These are phyloP conservation scores for Malassezia japonica DNA, from an alignment of 1,284 basidiomycete genomes.

Conservation along the genomic window DNA sequence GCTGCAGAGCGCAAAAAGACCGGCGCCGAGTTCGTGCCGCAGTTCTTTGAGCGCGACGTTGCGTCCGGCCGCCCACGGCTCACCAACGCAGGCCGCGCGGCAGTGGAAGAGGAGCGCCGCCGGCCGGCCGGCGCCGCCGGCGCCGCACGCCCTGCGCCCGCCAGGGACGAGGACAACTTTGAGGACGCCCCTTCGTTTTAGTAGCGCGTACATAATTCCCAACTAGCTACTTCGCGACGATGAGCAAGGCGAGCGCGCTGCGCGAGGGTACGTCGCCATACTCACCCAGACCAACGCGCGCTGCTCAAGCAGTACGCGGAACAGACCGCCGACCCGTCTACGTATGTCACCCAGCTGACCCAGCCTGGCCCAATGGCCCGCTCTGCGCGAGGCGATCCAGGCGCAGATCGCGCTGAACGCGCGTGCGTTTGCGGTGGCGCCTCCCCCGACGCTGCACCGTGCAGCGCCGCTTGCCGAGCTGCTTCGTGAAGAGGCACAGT, in stretches of 20 bases:
- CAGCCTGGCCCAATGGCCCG: slow-evolving; percentile 1
- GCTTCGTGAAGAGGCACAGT: slow-evolving; percentile 3
- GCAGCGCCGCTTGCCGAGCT: slow-evolving; percentile 11
- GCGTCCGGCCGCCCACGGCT: slow-evolving; percentile 65
- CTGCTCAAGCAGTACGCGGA: not conserved
- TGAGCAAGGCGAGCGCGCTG: not conserved
- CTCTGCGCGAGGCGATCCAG: not conserved
- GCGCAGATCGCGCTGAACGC: slow-evolving; percentile 6
- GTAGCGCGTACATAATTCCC: not conserved
- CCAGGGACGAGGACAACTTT: too few species aligned
- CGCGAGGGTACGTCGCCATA: not conserved
- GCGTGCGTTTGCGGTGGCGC: not conserved
- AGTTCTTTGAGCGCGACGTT: slow-evolving; percentile 67
- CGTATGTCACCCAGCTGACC: not conserved
- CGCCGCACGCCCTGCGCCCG: too few species aligned
- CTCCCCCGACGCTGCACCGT: slow-evolving; percentile 1
- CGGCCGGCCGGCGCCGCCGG: too few species aligned
- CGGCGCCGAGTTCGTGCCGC: slow-evolving; percentile 54
- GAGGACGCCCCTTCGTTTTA: not conserved
- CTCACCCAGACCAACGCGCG: not conserved
- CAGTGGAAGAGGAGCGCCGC: slow-evolving; percentile 40
- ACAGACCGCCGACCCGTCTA: too few species aligned
- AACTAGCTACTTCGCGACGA: too few species aligned
- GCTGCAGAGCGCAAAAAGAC: slow-evolving; percentile 33
- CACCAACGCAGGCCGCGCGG: slow-evolving; percentile 52